These are phyloP conservation scores for Bathelium albidoporum DNA, from an alignment of 495 filamentous ascomycete species.

Conservation along the genomic window DNA sequence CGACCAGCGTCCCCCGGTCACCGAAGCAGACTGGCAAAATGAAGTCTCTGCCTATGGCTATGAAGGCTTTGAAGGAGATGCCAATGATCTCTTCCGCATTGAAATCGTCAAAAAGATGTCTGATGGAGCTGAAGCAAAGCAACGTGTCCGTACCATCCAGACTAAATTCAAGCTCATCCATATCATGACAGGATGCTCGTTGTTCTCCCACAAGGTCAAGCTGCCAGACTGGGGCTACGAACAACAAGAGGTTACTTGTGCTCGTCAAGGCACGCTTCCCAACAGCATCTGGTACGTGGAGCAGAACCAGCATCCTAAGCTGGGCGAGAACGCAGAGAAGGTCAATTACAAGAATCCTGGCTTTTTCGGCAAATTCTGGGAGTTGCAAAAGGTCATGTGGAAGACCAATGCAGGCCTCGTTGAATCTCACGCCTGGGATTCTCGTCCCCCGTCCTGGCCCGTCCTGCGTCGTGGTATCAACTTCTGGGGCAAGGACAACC, in stretches of 20 bases:
- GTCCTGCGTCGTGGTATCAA: slow-evolving; percentile 92
- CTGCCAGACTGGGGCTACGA: slow-evolving; percentile 94
- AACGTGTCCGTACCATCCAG: slow-evolving; percentile 82
- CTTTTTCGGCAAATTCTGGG: slow-evolving; percentile 98
- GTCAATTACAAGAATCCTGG: slow-evolving; percentile 93
- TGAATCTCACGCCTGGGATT: slow-evolving; percentile 97
- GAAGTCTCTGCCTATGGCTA: slow-evolving; percentile 97
- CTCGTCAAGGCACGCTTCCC: slow-evolving; percentile 80
- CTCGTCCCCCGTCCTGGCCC: slow-evolving; percentile 87
- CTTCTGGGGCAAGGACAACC: slow-evolving; percentile 93
- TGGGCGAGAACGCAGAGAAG: slow-evolving; percentile 67
- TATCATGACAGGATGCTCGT: slow-evolving; percentile 89
- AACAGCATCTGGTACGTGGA: slow-evolving; percentile 98
- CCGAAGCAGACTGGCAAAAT: slow-evolving; percentile 96
- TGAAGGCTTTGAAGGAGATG: slow-evolving; percentile 92
- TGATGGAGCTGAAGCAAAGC: slow-evolving; percentile 66
- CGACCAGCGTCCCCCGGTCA: slow-evolving; percentile 92
- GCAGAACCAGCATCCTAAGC: slow-evolving; percentile 68
- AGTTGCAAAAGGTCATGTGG: slow-evolving; percentile 99
- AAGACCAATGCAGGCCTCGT: slow-evolving; percentile 92
- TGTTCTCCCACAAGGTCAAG: slow-evolving; percentile 98
- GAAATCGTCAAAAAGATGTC: slow-evolving; percentile 91
- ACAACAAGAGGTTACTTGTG: slow-evolving; percentile 97
- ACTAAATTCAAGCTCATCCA: slow-evolving; percentile 94
- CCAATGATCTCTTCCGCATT: slow-evolving; percentile 89